phyloP scores from a whole-genome alignment of 805 yeast genomes.

The Lipomyces spencermartinsiae region DNA sequence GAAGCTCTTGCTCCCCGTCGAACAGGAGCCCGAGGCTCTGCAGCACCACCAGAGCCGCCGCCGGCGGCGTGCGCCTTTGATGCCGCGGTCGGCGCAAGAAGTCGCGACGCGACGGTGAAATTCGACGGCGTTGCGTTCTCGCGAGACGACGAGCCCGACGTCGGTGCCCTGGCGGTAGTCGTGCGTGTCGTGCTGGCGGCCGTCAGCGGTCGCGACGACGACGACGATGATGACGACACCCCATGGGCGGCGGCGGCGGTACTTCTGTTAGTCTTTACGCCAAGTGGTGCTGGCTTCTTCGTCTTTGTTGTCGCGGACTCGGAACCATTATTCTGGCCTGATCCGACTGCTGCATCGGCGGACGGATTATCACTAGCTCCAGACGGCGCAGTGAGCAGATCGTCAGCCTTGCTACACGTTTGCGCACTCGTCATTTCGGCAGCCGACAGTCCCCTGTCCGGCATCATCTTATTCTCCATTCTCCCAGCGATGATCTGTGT shows the following conservation, averaged over 20 bases:
- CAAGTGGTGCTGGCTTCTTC: neutral
- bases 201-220: neutral
- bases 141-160: neutral
- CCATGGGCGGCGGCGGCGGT: neutral
- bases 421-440: neutral
- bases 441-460: neutral
- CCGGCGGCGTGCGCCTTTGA: constrained; percentile 19
- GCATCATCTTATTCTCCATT: neutral
- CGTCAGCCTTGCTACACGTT: neutral
- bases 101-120: constrained; percentile 10
- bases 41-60: no score
- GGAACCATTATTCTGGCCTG: neutral
- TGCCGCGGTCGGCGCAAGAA: constrained; percentile 21
- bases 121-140: neutral
- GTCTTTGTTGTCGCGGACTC: neutral
- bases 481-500: neutral
- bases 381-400: neutral
- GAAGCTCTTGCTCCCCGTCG: neutral
- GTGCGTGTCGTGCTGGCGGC: neutral
- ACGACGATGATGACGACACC: neutral
- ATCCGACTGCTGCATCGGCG: neutral
- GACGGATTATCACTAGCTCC: neutral
- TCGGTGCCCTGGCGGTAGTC: neutral
- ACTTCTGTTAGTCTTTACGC: no score
- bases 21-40: neutral